Percentiles rank a stretch among this genome's conserved stretches.
These are phyloP conservation scores for Rhododendron vialii DNA, from an alignment of 148 eudicot genomes.

Conservation along the genomic window DNA sequence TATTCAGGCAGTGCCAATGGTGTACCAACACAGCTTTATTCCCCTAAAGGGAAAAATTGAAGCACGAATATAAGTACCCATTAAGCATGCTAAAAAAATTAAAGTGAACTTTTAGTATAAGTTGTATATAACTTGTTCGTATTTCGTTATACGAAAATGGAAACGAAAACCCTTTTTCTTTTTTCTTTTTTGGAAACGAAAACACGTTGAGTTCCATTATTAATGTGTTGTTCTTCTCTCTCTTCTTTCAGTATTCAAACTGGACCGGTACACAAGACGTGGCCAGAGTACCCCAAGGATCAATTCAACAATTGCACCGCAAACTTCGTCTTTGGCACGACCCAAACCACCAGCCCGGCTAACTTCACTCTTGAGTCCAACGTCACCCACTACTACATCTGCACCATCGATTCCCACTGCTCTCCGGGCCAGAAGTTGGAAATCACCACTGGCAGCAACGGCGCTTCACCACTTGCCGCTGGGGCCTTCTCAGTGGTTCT, in stretches of 20 bases:
- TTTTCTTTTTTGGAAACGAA: background rate
- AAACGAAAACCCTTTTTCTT: background rate
- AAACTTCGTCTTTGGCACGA: background rate
- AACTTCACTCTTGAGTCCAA: background rate
- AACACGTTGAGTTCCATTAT: background rate
- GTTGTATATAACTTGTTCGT: background rate
- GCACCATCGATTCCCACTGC: slow-evolving; percentile 1
- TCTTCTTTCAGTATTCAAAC: slow-evolving; percentile 2
- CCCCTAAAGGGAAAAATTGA: too few relatives aligned
- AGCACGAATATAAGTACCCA: background rate
- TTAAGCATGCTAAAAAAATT: too few relatives aligned
- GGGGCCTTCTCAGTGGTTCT: background rate
- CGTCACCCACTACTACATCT: background rate
- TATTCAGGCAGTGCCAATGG: too few relatives aligned
- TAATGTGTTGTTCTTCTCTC: background rate
- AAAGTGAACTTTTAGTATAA: too few relatives aligned
- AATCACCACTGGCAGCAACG: background rate
- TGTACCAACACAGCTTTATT: too few relatives aligned
- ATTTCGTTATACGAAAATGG: background rate
- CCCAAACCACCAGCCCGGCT: slow-evolving; percentile 9
- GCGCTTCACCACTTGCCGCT: background rate
- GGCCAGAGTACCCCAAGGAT: background rate
- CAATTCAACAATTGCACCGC: background rate
- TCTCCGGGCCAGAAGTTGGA: background rate
- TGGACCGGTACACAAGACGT: background rate